Base-by-base conservation (phyloP, 2,329 filamentous ascomycete genomes). In the Didymella glomerata region DNA sequence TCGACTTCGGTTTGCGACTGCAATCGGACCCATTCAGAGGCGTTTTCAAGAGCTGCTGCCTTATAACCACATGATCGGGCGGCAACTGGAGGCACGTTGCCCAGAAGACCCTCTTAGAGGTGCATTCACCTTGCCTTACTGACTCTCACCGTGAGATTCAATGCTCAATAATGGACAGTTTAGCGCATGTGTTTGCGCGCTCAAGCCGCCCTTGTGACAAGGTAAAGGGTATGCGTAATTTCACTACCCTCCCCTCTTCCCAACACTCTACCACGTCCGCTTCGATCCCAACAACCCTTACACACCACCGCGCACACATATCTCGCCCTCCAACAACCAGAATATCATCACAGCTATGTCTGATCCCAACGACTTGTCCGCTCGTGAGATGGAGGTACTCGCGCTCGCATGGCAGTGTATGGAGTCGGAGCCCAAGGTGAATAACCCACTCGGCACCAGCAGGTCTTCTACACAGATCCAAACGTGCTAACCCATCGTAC, bases 341-440 rank as follows among this genome's bases (percentile, higher is more conserved):
- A n/a, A 6, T 13, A 28, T 8, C 28, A 16, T 4, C 40, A 14
- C 9, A 4, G 11, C 32, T 18, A 58, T 58, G 55, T 7, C 44
- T 2, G 47, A 54, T 16, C 32, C 46, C 5, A 51, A 50, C n/a
- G 56, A 59, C 4, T 65, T 76, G 38, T 57, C 67, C 0, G 1
- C 69, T 13, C 66, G 71, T 14, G 73, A 76, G 53, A 72, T 67
- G 60, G 64, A 76, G 49, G 66, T 70, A 10, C 67, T 76, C 10
- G 73, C 72, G 0, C 48, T 75, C 0, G 70, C 73, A 1, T 76
- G 74, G 75, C 72, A 76, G 32, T 77, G 75, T 54, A 67, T 77
- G 60, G 71, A 74, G 2, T 44, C 16, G 0, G 63, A 73, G 34
- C 74, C 73, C 22, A 77, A 75, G 65, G 75, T 74, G 64, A 28